Conservation (phyloP, 2,329 filamentous ascomycete genomes). For the Tolypocladium ovalisporum region DNA sequence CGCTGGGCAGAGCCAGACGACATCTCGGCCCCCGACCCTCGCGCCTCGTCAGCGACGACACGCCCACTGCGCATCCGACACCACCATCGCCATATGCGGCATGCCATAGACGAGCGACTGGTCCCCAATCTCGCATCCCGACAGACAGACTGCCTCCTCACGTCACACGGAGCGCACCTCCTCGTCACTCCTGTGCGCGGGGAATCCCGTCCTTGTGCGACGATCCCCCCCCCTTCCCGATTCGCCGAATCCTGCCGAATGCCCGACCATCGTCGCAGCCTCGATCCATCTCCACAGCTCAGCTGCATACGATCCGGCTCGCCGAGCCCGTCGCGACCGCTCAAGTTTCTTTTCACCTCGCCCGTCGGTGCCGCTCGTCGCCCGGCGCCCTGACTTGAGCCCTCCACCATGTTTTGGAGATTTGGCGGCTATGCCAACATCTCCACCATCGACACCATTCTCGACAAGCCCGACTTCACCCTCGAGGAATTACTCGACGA, state of each 20-base stretch:
- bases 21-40: background rate
- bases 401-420: constrained; percentile 92
- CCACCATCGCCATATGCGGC: background rate
- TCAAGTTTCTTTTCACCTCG: constrained; percentile 8
- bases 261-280: constrained; percentile 1
- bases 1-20: background rate
- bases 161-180: background rate
- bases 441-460: constrained; percentile 90
- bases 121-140: background rate
- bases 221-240: background rate
- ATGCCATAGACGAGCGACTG: background rate
- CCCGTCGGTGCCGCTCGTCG: constrained; percentile 18
- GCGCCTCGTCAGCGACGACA: background rate
- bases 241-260: background rate
- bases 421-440: constrained; percentile 98
- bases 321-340: constrained; percentile 2
- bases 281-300: constrained; percentile 2
- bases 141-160: background rate
- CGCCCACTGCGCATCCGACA: background rate
- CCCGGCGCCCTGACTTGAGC: constrained; percentile 21
- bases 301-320: constrained; percentile 8
- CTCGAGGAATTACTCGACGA: constrained; percentile 95
- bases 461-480: constrained; percentile 92
- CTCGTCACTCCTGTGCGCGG: background rate
- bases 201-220: constrained; percentile 2